Evolutionary conservation across 1,139 yeast species (phyloP).

Genomic region (Pichia sp.): DNA sequence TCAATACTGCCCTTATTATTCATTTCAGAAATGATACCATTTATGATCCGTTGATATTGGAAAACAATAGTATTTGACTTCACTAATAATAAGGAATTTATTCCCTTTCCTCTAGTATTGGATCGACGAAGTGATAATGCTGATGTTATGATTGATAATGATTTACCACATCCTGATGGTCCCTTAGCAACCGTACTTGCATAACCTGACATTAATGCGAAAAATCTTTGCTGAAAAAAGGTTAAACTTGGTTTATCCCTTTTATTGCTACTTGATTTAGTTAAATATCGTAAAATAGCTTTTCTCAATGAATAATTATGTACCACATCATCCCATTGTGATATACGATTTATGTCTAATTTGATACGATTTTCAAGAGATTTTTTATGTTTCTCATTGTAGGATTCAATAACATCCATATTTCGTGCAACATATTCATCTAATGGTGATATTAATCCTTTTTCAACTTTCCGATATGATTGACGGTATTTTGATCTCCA

Average conservation of each 20-base stretch:
- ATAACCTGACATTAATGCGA: constrained; percentile 20
- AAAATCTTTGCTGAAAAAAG: constrained; percentile 24
- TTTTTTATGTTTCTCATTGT: constrained; percentile 18
- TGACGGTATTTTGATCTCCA: constrained; percentile 20
- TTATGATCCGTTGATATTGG: constrained; percentile 20
- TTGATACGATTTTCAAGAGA: constrained; percentile 21
- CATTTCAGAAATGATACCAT: constrained; percentile 14
- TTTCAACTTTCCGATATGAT: constrained; percentile 18
- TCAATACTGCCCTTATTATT: constrained; percentile 2
- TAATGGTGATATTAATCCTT: constrained; percentile 17
- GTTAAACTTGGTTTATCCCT: constrained; percentile 17
- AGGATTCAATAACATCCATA: constrained; percentile 22
- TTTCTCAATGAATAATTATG: constrained; percentile 12
- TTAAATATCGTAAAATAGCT: constrained; percentile 16
- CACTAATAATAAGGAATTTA: constrained; percentile 27
- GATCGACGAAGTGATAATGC: constrained; percentile 24
- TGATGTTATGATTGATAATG: constrained; percentile 23
- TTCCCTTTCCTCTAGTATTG: constrained; percentile 21
- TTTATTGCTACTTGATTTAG: constrained; percentile 7
- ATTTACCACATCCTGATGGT: constrained; percentile 29
- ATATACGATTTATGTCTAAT: constrained; percentile 15
- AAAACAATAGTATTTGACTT: constrained; percentile 24
- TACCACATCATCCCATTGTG: constrained; percentile 17
- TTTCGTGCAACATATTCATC: constrained; percentile 20
- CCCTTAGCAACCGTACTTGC: constrained; percentile 28